Conservation (phyloP, 2,329 filamentous ascomycete genomes). For the Pestalotiopsis sp. region DNA sequence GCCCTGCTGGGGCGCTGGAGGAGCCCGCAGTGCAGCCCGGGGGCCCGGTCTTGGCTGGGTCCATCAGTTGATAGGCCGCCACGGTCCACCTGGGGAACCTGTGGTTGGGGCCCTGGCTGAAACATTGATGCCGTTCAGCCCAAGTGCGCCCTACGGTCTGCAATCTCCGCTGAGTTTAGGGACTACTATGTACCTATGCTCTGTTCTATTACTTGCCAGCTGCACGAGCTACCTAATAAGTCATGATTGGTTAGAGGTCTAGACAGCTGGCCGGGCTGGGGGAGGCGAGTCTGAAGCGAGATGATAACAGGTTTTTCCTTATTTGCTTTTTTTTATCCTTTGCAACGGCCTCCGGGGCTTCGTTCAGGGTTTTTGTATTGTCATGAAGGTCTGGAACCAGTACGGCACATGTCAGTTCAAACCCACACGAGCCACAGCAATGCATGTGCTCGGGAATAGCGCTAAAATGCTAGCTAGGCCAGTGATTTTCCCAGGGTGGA, state of each 20-base stretch:
- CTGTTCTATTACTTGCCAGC: no score
- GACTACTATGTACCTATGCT: background rate
- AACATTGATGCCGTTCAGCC: background rate
- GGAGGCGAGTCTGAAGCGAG: no score
- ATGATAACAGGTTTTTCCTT: no score
- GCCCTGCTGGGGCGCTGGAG: background rate
- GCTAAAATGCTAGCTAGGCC: background rate
- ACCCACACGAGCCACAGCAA: background rate
- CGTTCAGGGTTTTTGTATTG: no score
- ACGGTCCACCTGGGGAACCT: background rate
- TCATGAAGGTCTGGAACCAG: background rate
- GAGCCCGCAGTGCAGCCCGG: background rate
- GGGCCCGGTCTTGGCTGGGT: background rate
- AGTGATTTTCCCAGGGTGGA: slow-evolving; percentile 6
- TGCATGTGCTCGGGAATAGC: background rate
- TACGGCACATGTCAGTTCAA: background rate
- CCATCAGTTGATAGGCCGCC: background rate
- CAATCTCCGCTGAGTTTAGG: background rate
- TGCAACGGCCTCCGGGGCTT: no score
- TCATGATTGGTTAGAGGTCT: no score
- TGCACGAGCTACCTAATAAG: no score
- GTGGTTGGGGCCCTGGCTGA: background rate
- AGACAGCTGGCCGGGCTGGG: no score
- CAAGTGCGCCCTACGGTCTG: background rate
- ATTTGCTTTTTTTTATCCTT: no score